Conservation (phyloP, 495 filamentous ascomycete species). For the Aspergillus bridgeri region DNA sequence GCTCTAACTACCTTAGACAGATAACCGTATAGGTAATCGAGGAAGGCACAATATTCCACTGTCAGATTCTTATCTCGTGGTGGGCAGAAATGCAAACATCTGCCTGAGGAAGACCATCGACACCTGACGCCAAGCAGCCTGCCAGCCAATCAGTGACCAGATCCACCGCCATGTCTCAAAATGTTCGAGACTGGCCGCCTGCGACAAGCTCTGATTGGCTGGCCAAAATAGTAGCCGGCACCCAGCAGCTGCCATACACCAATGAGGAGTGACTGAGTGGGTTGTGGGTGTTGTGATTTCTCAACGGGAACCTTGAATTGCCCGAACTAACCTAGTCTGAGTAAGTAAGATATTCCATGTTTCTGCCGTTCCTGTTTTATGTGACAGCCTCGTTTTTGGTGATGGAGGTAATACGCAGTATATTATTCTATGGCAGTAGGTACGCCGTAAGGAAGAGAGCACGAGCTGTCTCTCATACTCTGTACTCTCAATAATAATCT, state of each 20-base stretch:
- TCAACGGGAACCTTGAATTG: no score
- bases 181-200: conserved; percentile 10
- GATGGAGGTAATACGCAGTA: no score
- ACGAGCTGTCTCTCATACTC: no score
- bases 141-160: not conserved
- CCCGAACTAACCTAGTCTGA: no score
- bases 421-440: no score
- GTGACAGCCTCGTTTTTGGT: no score
- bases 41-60: not conserved
- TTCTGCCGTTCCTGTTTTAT: no score
- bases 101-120: not conserved
- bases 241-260: not conserved
- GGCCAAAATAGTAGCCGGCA: conserved; percentile 13
- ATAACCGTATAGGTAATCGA: no score
- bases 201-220: conserved; percentile 4
- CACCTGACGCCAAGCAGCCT: not conserved
- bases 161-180: conserved; percentile 12
- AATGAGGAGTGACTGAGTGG: not conserved
- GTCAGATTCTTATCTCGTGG: not conserved
- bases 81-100: not conserved
- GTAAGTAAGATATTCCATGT: no score
- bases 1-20: no score
- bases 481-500: no score
- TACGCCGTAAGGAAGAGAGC: no score
- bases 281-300: conserved; percentile 1